These are phyloP conservation scores for Cladophialophora carrionii DNA, from an alignment of 2,329 filamentous ascomycete species.

Conservation along the genomic window DNA sequence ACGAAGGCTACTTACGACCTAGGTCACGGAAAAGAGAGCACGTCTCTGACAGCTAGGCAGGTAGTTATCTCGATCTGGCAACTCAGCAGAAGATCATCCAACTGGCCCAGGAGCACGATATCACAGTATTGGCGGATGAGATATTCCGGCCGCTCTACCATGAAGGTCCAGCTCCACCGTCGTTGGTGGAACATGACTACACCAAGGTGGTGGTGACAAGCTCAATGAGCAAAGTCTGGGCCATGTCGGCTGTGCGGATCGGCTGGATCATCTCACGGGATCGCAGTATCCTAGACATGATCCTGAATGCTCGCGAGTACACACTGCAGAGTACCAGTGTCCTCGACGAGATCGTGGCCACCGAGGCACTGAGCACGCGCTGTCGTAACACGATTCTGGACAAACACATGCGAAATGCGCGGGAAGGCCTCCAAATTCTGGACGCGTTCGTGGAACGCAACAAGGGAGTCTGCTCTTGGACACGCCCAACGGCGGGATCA, in stretches of 20 bases:
- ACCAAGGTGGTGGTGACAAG: conserved; percentile 71
- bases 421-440: conserved; percentile 66
- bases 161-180: conserved; percentile 49
- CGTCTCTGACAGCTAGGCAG: conserved; percentile 41
- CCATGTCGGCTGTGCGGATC: conserved; percentile 76
- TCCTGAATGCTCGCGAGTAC: conserved; percentile 73
- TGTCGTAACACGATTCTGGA: conserved; percentile 65
- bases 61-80: conserved; percentile 66
- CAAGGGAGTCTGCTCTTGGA: conserved; percentile 65
- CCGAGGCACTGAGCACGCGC: conserved; percentile 68
- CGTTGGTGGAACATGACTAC: conserved; percentile 58
- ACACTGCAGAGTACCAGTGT: conserved; percentile 82
- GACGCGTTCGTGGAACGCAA: conserved; percentile 67
- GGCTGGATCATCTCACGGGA: conserved; percentile 81
- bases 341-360: conserved; percentile 77
- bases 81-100: conserved; percentile 64
- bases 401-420: conserved; percentile 68
- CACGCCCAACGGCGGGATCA: conserved; percentile 75
- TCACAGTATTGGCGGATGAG: conserved; percentile 75
- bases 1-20: neutral
- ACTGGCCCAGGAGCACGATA: conserved; percentile 64
- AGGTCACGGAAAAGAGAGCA: neutral
- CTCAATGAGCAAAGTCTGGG: conserved; percentile 84
- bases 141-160: conserved; percentile 86
- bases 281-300: conserved; percentile 62